Base-by-base conservation (phyloP, 352 stramenopile species). In the Globisporangium spiculum region DNA sequence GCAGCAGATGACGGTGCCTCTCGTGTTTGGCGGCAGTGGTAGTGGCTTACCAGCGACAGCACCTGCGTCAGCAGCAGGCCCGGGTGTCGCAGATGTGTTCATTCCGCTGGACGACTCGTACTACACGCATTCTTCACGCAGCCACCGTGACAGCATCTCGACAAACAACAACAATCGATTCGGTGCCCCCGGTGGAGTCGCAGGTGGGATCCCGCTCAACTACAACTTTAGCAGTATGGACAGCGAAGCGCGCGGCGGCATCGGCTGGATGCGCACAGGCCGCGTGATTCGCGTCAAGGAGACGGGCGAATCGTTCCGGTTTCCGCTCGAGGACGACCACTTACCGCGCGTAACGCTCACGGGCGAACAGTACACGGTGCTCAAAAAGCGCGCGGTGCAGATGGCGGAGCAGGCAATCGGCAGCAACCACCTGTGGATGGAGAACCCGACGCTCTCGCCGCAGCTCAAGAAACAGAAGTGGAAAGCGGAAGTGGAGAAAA, bases 241-340 rank as follows among this genome's bases (percentile, higher is more conserved):
- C 30, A 57, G 46, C 30, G 80, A 88, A 38, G 46, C 63, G 22
- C 72, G 74, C 30, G 80, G 79, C 34, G 84, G 84, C 61, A 74
- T 81, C 27, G 65, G 71, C 26, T 92, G 82, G 82, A 90, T 91
- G 80, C 74, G 80, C 68, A 88, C 83, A 27, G 85, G 85, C 0
- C 85, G 85, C 60, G 68, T 90, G 22, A 88, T 93, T 48, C 83
- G 83, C 36, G 77, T 91, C 32, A 91, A 90, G 68, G 81, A 91
- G 59, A 89, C 83, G 14, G 81, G 83, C 57, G 78, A 89, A 60
- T 85, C 80, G 36, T 93, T 86, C 69, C 78, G 85, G 14, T 93
- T 93, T 63, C 85, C 85, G 20, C 66, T 93, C n/a, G 80, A 90
- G 9, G 66, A 72, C 3, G 81, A 89, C 58, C 74, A 91, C 66